These are phyloP conservation scores for Daldinia childiae DNA, from an alignment of 495 filamentous ascomycete species.

Conservation along the genomic window DNA sequence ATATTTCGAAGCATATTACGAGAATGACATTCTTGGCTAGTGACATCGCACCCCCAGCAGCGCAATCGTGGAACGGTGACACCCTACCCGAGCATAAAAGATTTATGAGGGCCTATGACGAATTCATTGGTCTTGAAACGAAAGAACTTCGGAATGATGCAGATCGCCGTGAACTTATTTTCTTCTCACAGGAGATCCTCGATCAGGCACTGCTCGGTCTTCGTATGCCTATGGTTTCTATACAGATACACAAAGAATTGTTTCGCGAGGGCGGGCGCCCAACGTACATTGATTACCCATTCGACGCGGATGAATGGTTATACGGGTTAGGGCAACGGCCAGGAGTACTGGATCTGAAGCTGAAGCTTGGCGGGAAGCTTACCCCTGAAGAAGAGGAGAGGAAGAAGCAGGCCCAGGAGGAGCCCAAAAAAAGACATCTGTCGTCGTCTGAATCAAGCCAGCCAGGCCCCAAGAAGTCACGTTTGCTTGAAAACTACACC, in stretches of 20 bases:
- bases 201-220: constrained; percentile 10
- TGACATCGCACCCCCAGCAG: background rate
- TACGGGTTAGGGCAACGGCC: constrained; percentile 27
- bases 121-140: constrained; percentile 12
- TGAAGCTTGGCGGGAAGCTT: constrained; percentile 23
- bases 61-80: background rate
- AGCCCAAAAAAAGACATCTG: constrained; percentile 2
- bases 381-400: background rate
- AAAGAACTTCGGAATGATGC: background rate
- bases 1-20: constrained; percentile 5
- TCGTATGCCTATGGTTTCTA: background rate
- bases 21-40: background rate
- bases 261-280: constrained; percentile 23
- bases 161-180: background rate
- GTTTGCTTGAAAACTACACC: background rate
- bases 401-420: background rate
- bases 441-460: background rate
- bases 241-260: background rate
- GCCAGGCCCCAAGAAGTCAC: constrained; percentile 1
- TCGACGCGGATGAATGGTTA: constrained; percentile 5
- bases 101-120: constrained; percentile 1
- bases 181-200: constrained; percentile 8
- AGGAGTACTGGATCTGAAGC: constrained; percentile 25
- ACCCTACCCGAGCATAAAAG: background rate
- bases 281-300: constrained; percentile 34